Evolutionary conservation across 2,329 filamentous ascomycete genomes (phyloP), one percentile per base, ranked within the genome.

Genomic region (Thelonectria rubi): DNA sequence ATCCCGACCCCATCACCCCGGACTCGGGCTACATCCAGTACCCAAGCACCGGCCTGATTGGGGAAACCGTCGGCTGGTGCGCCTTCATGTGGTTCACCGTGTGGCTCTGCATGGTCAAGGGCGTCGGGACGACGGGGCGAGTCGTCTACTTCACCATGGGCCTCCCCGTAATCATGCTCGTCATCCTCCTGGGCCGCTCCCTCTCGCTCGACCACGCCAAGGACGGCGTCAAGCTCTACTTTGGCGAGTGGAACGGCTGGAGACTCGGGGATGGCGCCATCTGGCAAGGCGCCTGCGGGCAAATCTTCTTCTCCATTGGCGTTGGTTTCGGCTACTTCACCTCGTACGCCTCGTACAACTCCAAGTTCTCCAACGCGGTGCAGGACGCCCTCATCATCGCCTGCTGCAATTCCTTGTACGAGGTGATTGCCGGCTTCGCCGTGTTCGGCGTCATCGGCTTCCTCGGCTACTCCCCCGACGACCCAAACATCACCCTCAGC

Each of bases 101-200:
- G 65, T 87, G 84, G 83, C 65, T 87, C 42, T 85, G 82, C 65
- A 86, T 88, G 66, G 86, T 87, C 72, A 81, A 84, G 37, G 82
- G 86, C 7, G 84, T 87, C 18, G 83, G 84, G 0, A 71, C 86
- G 61, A 87, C 85, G 2, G 85, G 85, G 2, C 80, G 84, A 6
- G 85, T 86, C 10, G 84, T 86, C 5, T 87, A 87, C 74, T 85
- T 85, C 72, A 87, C 84, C n/a, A 87, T 87, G 84, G 84, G 84
- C 1, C 70, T 87, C 5, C 85, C 85, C 0, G 85, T 87, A 51
- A 75, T 85, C 60, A 82, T 84, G 14, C 86, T 82, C 2, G 79
- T 87, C 62, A 81, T 87, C 56, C 77, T 87, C 24, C 80, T 87
- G 48, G 85, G 83, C 17, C 80, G 85, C 2, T 78, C 82, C 0